A percentile compares a stretch with the other conserved stretches of the same genome.
These are phyloP conservation scores for Yamadazyma atmosphaerica DNA, from an alignment of 1,139 yeast genomes.

Conservation along the genomic window DNA sequence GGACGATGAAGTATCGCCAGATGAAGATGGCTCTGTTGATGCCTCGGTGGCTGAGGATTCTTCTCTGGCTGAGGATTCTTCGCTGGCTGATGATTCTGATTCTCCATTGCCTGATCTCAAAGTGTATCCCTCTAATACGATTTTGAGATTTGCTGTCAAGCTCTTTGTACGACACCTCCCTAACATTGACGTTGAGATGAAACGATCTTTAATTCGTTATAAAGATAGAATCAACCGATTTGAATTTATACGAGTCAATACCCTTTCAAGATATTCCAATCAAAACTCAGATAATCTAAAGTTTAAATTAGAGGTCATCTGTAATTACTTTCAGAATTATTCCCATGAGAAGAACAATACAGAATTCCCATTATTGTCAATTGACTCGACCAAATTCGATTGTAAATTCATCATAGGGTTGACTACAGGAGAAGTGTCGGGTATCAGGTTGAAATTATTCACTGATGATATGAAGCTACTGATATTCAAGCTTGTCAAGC, in stretches of 20 bases:
- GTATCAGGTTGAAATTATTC: constrained; percentile 23
- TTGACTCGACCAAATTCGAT: constrained; percentile 24
- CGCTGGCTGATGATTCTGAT: constrained; percentile 1
- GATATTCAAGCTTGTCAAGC: constrained; percentile 27
- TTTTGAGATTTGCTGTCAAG: constrained; percentile 14
- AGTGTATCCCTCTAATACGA: constrained; percentile 20
- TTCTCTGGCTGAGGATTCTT: not conserved
- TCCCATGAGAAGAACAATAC: constrained; percentile 4
- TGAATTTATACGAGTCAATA: constrained; percentile 24
- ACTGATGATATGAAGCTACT: constrained; percentile 27
- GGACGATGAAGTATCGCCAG: not conserved
- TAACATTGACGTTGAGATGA: constrained; percentile 27
- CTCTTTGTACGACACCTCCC: constrained; percentile 26
- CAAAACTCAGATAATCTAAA: constrained; percentile 21
- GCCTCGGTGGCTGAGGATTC: not conserved
- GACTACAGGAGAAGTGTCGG: constrained; percentile 20
- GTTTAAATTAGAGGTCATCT: constrained; percentile 18
- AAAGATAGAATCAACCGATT: constrained; percentile 18
- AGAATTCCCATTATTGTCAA: constrained; percentile 17
- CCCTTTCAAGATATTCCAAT: constrained; percentile 23
- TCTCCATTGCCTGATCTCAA: constrained; percentile 7
- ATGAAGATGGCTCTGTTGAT: too few relatives aligned
- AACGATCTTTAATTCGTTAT: constrained; percentile 18
- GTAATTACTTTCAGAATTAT: constrained; percentile 13
- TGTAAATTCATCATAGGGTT: constrained; percentile 22